Base-by-base conservation (phyloP, 2,329 filamentous ascomycete species). In the Colletotrichum cuscutae region DNA sequence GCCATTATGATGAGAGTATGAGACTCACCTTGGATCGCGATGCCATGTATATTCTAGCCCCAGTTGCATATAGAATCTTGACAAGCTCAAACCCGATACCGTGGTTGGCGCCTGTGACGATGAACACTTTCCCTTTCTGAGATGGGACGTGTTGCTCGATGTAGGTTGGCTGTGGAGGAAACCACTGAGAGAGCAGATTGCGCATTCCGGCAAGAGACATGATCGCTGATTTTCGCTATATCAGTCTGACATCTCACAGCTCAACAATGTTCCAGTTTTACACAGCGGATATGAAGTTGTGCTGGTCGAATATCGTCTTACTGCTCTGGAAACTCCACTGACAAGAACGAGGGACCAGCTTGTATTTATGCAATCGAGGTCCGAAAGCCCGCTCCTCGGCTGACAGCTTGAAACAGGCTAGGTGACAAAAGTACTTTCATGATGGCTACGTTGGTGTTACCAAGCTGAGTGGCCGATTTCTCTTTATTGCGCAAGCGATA, bases 31-130 rank as follows among this genome's bases (percentile, higher is more conserved):
- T 75, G 2, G 78, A 81, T 59, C 88, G 84, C 2, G 84, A 85
- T 9, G 87, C 86, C 64, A 90, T 79, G 77, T 90, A 90, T 11
- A 90, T 83, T 0, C 83, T 89, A 24, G 82, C 89, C 24, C 88
- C 86, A 4, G 83, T 84, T 1, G 78, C 77, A 76, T 89, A 90
- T 5, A 91, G 82, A 1, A 90, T 84, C 65, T 84, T 85, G 68
- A 81, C 80, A 4, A 91, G 81, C 76, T 90, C 87, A 37, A 84
- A 81, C 2, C 88, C 89, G 5, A 89, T 81, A 28, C 81, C 81
- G 1, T 77, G 72, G 49, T 80, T 82, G 1, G 79, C 81, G 0
- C 81, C 80, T 0, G 88, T 91, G 9, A 91, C 83, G 52, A 91
- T 85, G 56, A 83, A 83, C 1, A 83, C 80, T 28, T 76, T 76